A percentile compares a stretch with the other conserved stretches of the same genome.
phyloP scores from a whole-genome alignment of 2,329 filamentous ascomycete species.

The Rachicladosporium sp. region DNA sequence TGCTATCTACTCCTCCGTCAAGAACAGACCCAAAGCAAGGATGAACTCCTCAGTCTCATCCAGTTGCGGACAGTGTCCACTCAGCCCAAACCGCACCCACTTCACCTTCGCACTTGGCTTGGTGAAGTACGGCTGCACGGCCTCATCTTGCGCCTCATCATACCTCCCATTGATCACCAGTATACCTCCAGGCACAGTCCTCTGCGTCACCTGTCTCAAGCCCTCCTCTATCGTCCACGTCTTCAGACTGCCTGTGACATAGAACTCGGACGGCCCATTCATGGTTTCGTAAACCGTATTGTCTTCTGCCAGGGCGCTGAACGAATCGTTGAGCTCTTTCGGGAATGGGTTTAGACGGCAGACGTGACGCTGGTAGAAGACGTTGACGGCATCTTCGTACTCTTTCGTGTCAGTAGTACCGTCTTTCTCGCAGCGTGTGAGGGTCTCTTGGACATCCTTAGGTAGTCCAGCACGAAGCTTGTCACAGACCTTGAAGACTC shows the following conservation, averaged over 20 bases:
- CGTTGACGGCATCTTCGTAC: constrained; percentile 20
- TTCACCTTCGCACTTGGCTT: constrained; percentile 26
- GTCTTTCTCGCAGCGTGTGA: constrained; percentile 19
- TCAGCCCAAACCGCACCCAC: constrained; percentile 27
- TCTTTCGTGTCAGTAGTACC: constrained; percentile 19
- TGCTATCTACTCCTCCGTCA: too few relatives aligned
- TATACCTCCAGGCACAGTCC: constrained; percentile 18
- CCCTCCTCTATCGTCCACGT: constrained; percentile 25
- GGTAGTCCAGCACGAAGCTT: constrained; percentile 17
- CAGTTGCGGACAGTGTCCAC: constrained; percentile 24
- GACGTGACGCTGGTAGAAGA: constrained; percentile 20
- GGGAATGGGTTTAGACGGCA: constrained; percentile 22
- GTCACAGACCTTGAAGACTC: too few relatives aligned
- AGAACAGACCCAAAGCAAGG: too few relatives aligned
- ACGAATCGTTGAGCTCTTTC: constrained; percentile 14
- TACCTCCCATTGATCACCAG: constrained; percentile 33
- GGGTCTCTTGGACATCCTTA: constrained; percentile 17
- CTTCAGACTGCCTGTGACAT: constrained; percentile 29
- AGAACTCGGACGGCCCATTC: constrained; percentile 22
- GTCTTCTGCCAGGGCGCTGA: constrained; percentile 21
- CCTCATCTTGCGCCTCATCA: constrained; percentile 28
- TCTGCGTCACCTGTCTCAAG: constrained; percentile 26
- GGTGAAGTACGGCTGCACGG: constrained; percentile 25
- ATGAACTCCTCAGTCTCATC: constrained; percentile 24
- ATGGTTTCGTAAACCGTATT: constrained; percentile 25